phyloP scores from a whole-genome alignment of 1,139 yeast species.

The Yamadazyma sp. region DNA sequence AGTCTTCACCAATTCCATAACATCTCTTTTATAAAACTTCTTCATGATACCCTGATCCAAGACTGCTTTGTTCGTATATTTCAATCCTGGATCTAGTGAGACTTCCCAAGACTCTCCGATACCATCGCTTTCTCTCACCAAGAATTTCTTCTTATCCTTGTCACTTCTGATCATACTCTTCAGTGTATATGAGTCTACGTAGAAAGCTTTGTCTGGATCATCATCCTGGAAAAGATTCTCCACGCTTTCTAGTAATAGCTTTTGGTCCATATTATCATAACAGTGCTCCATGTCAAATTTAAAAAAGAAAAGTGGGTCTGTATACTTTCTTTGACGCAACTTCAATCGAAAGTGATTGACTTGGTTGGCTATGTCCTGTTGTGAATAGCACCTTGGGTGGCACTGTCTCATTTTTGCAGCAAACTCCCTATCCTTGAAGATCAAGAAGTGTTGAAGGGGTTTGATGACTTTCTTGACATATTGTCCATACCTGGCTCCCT shows the following conservation, averaged over 20 bases:
- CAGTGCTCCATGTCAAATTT: constrained; percentile 82
- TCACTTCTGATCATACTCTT: constrained; percentile 13
- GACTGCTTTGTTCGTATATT: constrained; percentile 6
- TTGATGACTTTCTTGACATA: constrained; percentile 20
- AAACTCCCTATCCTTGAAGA: constrained; percentile 18
- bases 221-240: constrained; percentile 22
- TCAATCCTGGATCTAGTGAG: constrained; percentile 1
- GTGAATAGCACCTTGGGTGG: constrained; percentile 29
- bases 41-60: constrained; percentile 14
- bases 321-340: constrained; percentile 18
- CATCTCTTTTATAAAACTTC: constrained; percentile 12
- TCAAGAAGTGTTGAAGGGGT: constrained; percentile 21
- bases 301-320: constrained; percentile 49
- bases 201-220: constrained; percentile 24
- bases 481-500: constrained; percentile 18
- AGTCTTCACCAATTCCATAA: constrained; percentile 12
- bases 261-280: constrained; percentile 71
- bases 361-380: constrained; percentile 26
- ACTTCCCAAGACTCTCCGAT: constrained; percentile 11
- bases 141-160: constrained; percentile 7
- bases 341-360: constrained; percentile 17
- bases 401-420: constrained; percentile 12
- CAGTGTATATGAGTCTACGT: constrained; percentile 21
- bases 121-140: constrained; percentile 6
- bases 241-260: constrained; percentile 36